These are phyloP conservation scores for Auricularia sp. DNA, from an alignment of 768 basidiomycete species.

Conservation along the genomic window DNA sequence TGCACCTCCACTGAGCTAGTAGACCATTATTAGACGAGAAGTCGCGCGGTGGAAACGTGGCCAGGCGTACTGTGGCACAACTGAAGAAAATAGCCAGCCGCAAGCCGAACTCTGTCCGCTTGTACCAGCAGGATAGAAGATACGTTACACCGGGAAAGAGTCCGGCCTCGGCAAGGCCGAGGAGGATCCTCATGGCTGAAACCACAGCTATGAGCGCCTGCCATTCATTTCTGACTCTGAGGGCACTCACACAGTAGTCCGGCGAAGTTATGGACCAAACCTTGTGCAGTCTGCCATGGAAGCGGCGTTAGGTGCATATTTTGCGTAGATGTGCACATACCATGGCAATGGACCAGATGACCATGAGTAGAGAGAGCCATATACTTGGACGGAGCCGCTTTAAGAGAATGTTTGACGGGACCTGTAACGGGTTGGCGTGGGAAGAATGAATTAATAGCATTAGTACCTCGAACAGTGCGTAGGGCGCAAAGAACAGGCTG, in stretches of 20 bases:
- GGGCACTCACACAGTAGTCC: constrained; percentile 50
- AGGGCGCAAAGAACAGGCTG: constrained; percentile 69
- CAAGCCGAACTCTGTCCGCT: constrained; percentile 61
- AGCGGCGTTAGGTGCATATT: background rate
- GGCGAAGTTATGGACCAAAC: constrained; percentile 54
- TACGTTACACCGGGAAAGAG: constrained; percentile 47
- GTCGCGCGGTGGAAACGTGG: background rate
- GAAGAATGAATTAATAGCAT: constrained; percentile 13
- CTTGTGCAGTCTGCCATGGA: constrained; percentile 35
- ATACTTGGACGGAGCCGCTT: constrained; percentile 53
- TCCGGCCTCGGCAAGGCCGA: constrained; percentile 47
- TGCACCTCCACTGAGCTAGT: background rate
- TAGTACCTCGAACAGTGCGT: constrained; percentile 12
- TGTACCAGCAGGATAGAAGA: constrained; percentile 70
- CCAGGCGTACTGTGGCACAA: constrained; percentile 42
- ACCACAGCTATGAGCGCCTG: constrained; percentile 22
- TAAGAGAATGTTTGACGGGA: constrained; percentile 52
- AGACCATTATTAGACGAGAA: background rate
- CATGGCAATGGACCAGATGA: constrained; percentile 43
- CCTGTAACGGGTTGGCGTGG: constrained; percentile 33
- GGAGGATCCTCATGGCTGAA: constrained; percentile 33
- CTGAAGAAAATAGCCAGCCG: constrained; percentile 71
- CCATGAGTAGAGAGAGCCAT: constrained; percentile 43
- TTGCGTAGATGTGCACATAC: constrained; percentile 21
- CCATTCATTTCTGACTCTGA: constrained; percentile 21